Evolutionary conservation across 192 early-diverging fungal species (phyloP), one percentile per base, ranked within the genome.

Genomic region (Podila epigama): DNA sequence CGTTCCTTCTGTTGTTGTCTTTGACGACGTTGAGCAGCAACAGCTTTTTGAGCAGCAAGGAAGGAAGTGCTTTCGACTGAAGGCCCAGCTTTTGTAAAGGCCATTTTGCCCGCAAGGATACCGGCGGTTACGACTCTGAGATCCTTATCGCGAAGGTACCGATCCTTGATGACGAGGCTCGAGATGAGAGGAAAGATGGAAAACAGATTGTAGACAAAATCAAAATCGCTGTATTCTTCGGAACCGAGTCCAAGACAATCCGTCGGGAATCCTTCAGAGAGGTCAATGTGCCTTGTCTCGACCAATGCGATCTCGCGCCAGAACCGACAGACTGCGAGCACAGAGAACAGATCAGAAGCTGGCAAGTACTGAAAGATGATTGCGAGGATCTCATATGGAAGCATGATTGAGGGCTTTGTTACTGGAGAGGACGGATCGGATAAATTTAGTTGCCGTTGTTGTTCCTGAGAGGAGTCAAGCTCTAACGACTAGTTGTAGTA

Each of bases 81-180:
- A 2, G 72, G 65, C 10, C 72, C 65, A 25, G 65, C 52, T 1
- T 50, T 32, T 5, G 58, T 75, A 37, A 75, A 75, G 16, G 65
- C 72, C 72, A 75, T 75, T 13, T 75, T 75, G 33, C 72, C 72
- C 0, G 72, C 72, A 6, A 75, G 44, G 29, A 75, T 75, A 18
- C 72, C 72, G n/a, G 72, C 72, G 0, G 72, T 75, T n/a, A 75
- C 72, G 10, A 75, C 72, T n/a, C 72, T 41, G 9, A 75, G 51
- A 51, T 75, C 72, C 1, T 65, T 64, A 28, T 75, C 72, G 0
- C 72, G 35, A 57, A 75, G 66, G 51, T 63, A 75, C 5, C 72
- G 72, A 33, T 75, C 72, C 60, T 68, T 75, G 53, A 75, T 63
- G 22, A 75, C 72, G 11, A 75, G 65, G 40, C 72, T 68, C 0